Conservation (phyloP, 352 stramenopile species). For the Plasmopara muralis region DNA sequence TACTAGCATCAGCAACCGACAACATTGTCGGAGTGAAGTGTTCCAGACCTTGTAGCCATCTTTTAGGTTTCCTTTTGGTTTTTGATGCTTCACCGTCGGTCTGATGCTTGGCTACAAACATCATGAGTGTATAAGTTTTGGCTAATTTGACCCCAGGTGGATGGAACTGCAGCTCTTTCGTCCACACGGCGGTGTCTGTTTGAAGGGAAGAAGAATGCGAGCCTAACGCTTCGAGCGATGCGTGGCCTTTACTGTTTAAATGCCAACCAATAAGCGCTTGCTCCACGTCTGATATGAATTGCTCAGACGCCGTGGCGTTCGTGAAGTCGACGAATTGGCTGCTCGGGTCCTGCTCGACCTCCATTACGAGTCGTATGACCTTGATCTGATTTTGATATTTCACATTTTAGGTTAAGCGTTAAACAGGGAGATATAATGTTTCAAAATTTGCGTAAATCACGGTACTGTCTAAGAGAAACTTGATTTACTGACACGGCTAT, state of each 20-base stretch:
- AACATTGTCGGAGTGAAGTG: conserved; percentile 82
- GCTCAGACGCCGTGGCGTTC: conserved; percentile 72
- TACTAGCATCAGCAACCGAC: conserved; percentile 38
- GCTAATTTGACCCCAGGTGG: conserved; percentile 8
- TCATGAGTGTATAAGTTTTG: conserved; percentile 41
- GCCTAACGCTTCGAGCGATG: conserved; percentile 28
- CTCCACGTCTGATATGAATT: conserved; percentile 73
- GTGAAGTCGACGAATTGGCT: conserved; percentile 85
- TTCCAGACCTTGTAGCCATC: conserved; percentile 57
- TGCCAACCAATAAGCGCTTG: conserved; percentile 68
- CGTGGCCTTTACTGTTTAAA: conserved; percentile 58
- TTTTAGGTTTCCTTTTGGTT: conserved; percentile 21
- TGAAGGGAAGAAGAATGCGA: neutral
- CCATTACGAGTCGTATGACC: conserved; percentile 14
- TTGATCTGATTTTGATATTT: too few relatives aligned
- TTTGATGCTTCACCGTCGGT: neutral
- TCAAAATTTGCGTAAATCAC: too few relatives aligned
- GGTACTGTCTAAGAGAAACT: too few relatives aligned
- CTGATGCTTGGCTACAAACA: conserved; percentile 28
- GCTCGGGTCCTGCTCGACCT: conserved; percentile 79
- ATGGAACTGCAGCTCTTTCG: conserved; percentile 29
- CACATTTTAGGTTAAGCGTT: too few relatives aligned
- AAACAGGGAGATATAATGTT: too few relatives aligned
- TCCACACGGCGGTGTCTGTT: conserved; percentile 26
- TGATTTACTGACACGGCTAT: too few relatives aligned